These are phyloP conservation scores for Phytophthora chlamydospora DNA, from an alignment of 352 stramenopile genomes.

Conservation along the genomic window DNA sequence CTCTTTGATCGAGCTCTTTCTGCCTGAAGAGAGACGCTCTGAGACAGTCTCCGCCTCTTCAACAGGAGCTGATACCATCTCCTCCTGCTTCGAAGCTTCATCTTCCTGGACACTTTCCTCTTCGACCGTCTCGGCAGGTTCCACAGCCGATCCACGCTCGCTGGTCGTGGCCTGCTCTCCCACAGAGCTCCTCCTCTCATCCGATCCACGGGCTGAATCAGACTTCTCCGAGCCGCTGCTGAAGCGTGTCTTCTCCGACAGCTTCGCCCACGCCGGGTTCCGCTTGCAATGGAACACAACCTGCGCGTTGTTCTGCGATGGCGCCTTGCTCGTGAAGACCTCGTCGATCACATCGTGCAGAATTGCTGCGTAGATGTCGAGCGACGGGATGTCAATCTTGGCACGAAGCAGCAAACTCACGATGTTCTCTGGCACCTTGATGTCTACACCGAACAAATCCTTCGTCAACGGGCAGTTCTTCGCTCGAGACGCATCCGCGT, in stretches of 20 bases:
- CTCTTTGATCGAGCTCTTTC: constrained; percentile 16
- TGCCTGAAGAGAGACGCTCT: constrained; percentile 13
- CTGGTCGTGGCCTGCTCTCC: constrained; percentile 22
- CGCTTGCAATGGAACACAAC: constrained; percentile 77
- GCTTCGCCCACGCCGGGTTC: constrained; percentile 64
- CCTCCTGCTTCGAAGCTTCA: constrained; percentile 13
- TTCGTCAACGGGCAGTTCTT: constrained; percentile 77
- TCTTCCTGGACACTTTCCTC: constrained; percentile 2
- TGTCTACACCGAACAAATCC: constrained; percentile 68
- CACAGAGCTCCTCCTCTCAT: constrained; percentile 44
- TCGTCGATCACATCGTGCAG: constrained; percentile 82
- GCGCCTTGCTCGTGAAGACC: constrained; percentile 61
- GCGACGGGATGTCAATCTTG: constrained; percentile 65
- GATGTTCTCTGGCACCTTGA: constrained; percentile 58
- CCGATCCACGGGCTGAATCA: constrained; percentile 39
- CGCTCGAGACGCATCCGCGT: constrained; percentile 61
- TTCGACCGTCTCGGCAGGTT: constrained; percentile 10
- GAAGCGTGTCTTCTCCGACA: constrained; percentile 50
- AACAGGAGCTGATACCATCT: constrained; percentile 1
- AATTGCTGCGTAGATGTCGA: constrained; percentile 79
- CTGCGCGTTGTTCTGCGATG: constrained; percentile 73
- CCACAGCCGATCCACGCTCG: constrained; percentile 22
- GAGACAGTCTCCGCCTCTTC: constrained; percentile 12
- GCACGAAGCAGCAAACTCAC: constrained; percentile 62
- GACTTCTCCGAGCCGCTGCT: constrained; percentile 44